A percentile compares a stretch with the other conserved stretches of the same genome.
Conservation (phyloP, 2,329 filamentous ascomycete genomes). For the Penicillium sp. region DNA sequence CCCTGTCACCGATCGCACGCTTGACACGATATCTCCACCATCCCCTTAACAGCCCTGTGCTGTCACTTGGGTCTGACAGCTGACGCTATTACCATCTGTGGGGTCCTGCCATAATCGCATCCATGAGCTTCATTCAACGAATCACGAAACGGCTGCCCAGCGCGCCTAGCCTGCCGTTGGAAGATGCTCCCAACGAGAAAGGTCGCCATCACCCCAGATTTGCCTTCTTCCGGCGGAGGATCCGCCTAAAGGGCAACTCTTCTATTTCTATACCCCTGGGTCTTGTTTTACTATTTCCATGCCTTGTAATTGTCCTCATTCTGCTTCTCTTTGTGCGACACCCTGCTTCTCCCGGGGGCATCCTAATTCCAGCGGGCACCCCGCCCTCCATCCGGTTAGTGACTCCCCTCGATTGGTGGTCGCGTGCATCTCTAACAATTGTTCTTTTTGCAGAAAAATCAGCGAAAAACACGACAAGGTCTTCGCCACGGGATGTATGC, state of each 20-base stretch:
- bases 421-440: conserved; percentile 17
- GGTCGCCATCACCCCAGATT: conserved; percentile 54
- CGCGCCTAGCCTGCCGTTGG: conserved; percentile 47
- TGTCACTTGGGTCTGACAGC: conserved; percentile 22
- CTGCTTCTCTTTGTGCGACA: conserved; percentile 86
- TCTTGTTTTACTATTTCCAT: conserved; percentile 88
- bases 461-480: conserved; percentile 97
- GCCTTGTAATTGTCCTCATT: conserved; percentile 88
- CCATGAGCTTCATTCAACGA: conserved; percentile 58
- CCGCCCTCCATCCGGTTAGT: conserved; percentile 86
- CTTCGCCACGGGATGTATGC: conserved; percentile 84
- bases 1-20: conserved; percentile 5
- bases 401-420: not conserved
- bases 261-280: conserved; percentile 90
- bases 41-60: conserved; percentile 15
- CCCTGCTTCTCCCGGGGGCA: conserved; percentile 76
- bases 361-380: conserved; percentile 83
- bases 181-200: conserved; percentile 50
- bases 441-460: conserved; percentile 69
- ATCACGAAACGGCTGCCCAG: conserved; percentile 55
- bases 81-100: conserved; percentile 11
- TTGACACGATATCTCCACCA: conserved; percentile 13
- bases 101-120: conserved; percentile 30
- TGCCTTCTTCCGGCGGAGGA: conserved; percentile 80
- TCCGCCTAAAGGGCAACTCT: conserved; percentile 89